phyloP scores from a whole-genome alignment of 176 grass and related monocot species.

The Oryza punctata region DNA sequence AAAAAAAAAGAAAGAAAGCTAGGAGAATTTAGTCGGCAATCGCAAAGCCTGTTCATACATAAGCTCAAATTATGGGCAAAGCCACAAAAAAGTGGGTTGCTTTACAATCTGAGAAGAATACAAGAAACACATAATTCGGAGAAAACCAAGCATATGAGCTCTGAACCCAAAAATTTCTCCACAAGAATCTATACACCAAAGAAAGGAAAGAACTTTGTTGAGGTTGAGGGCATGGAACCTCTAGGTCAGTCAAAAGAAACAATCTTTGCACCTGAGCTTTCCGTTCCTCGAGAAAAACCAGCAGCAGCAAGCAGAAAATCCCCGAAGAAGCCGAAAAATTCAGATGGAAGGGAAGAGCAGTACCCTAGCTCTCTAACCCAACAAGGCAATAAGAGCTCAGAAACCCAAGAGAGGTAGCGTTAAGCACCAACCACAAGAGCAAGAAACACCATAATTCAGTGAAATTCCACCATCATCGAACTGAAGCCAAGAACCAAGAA shows the following conservation, averaged over 20 bases:
- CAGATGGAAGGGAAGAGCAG: not conserved
- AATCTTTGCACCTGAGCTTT: slow-evolving; percentile 29
- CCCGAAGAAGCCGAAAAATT: slow-evolving; percentile 31
- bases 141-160: not conserved
- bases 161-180: slow-evolving; percentile 11
- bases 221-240: slow-evolving; percentile 16
- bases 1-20: not conserved
- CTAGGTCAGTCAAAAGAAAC: slow-evolving; percentile 34
- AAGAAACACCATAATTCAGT: slow-evolving; percentile 34
- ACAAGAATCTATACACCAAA: slow-evolving; percentile 8
- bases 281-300: slow-evolving; percentile 25
- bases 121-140: slow-evolving; percentile 28
- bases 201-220: slow-evolving; percentile 33
- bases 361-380: not conserved
- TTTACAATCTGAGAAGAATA: slow-evolving; percentile 11
- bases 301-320: not conserved
- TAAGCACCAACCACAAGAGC: not conserved
- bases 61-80: slow-evolving; percentile 10
- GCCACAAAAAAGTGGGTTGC: not conserved
- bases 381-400: not conserved
- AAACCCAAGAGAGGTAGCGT: not conserved
- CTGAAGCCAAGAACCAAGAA: not conserved
- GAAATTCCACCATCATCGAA: slow-evolving; percentile 3
- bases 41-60: not conserved
- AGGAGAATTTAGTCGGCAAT: slow-evolving; percentile 28